These are phyloP conservation scores for Papiliotrema fonsecae DNA, from an alignment of 1,284 basidiomycete genomes.

Conservation along the genomic window DNA sequence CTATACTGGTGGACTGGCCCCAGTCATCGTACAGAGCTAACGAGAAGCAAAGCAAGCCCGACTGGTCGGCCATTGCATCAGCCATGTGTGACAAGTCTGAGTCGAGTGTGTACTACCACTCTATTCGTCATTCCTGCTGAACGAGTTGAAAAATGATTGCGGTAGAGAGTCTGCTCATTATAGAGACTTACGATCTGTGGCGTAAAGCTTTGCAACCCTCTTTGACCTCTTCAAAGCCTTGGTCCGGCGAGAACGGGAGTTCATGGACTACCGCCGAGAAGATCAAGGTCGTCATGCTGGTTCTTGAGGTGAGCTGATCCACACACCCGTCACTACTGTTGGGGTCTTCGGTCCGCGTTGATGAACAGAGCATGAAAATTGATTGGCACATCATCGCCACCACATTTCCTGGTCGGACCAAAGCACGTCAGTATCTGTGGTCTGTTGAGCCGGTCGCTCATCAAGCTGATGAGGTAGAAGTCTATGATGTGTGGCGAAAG, in stretches of 20 bases:
- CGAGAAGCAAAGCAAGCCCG: slow-evolving; percentile 24
- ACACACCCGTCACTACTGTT: not conserved
- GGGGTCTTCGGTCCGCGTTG: not conserved
- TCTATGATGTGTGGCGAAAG: slow-evolving; percentile 37
- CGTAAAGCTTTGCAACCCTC: slow-evolving; percentile 26
- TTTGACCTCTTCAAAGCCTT: slow-evolving; percentile 17
- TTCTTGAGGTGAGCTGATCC: slow-evolving; percentile 16
- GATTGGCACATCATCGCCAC: slow-evolving; percentile 15
- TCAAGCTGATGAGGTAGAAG: slow-evolving; percentile 14
- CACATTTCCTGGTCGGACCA: slow-evolving; percentile 12
- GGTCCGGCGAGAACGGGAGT: slow-evolving; percentile 11
- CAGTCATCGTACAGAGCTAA: too few relatives aligned
- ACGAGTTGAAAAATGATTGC: too few relatives aligned
- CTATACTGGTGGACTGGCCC: too few relatives aligned
- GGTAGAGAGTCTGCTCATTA: not conserved
- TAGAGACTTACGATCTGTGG: slow-evolving; percentile 24
- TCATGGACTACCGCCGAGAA: slow-evolving; percentile 15
- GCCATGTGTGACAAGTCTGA: slow-evolving; percentile 13
- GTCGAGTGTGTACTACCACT: slow-evolving; percentile 11
- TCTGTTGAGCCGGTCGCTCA: not conserved
- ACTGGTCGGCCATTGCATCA: slow-evolving; percentile 19
- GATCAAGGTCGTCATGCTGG: slow-evolving; percentile 9
- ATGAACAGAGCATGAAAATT: slow-evolving; percentile 12
- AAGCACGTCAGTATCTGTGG: slow-evolving; percentile 21
- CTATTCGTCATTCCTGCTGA: not conserved